Evolutionary conservation across 2,329 filamentous ascomycete species (phyloP).

Genomic region (Coniochaeta sp.): DNA sequence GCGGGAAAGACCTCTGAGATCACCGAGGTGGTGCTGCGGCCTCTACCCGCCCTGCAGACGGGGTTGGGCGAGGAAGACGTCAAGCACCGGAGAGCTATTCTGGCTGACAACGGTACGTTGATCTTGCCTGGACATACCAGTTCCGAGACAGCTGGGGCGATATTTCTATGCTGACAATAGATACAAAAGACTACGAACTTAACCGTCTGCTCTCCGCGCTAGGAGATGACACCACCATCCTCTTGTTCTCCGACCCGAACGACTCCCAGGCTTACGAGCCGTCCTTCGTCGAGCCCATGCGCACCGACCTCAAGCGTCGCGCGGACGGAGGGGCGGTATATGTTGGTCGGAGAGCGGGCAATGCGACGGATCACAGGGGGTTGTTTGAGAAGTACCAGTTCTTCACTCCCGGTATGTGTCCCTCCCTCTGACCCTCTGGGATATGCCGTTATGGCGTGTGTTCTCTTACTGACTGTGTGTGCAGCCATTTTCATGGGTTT

Average conservation of each 20-base stretch:
- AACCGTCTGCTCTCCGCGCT: constrained; percentile 36
- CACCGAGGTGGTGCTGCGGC: constrained; percentile 21
- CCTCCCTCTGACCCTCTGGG: not conserved
- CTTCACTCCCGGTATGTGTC: constrained; percentile 69
- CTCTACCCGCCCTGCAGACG: constrained; percentile 23
- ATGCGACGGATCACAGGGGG: constrained; percentile 38
- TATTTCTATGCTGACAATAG: constrained; percentile 13
- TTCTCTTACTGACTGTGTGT: not conserved
- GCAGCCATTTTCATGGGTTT: constrained; percentile 85
- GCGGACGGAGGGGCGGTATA: constrained; percentile 16
- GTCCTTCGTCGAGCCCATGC: constrained; percentile 54
- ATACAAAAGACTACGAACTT: constrained; percentile 46
- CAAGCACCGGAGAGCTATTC: constrained; percentile 37
- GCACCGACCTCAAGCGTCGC: constrained; percentile 67
- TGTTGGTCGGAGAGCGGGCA: constrained; percentile 26
- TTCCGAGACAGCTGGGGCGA: too few relatives aligned
- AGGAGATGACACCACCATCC: constrained; percentile 58
- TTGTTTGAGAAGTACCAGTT: constrained; percentile 94
- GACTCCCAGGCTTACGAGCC: constrained; percentile 54
- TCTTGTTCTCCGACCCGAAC: constrained; percentile 58
- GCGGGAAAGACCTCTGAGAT: constrained; percentile 33
- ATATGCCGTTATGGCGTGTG: too few relatives aligned
- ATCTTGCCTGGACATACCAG: too few relatives aligned
- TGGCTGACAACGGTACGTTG: constrained; percentile 40
- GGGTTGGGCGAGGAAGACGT: constrained; percentile 13